Conservation (phyloP, 768 basidiomycete species). For the Podaxis rugospora region DNA sequence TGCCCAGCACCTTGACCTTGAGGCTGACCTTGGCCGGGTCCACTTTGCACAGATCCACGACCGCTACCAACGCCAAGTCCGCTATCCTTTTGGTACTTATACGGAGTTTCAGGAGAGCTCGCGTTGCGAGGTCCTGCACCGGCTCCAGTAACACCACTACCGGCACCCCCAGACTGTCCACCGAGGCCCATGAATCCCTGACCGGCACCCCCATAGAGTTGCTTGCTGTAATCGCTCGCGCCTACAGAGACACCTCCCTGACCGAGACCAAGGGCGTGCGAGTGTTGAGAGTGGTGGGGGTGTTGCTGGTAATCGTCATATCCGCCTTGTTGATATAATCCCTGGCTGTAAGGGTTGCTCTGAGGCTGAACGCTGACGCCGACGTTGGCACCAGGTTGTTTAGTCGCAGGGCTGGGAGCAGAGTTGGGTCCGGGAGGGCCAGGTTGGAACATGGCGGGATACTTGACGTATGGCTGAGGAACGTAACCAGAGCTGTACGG, state of each 20-base stretch:
- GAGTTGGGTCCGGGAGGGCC: constrained; percentile 66
- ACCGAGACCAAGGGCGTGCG: constrained; percentile 38
- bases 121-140: constrained; percentile 46
- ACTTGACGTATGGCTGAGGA: constrained; percentile 73
- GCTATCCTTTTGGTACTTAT: constrained; percentile 72
- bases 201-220: constrained; percentile 41
- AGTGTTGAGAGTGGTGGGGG: constrained; percentile 49
- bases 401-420: constrained; percentile 60
- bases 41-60: constrained; percentile 37
- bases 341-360: constrained; percentile 57
- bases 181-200: constrained; percentile 68
- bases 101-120: constrained; percentile 66
- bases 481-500: constrained; percentile 61
- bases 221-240: constrained; percentile 39
- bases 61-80: constrained; percentile 43
- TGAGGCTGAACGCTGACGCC: constrained; percentile 43
- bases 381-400: constrained; percentile 56
- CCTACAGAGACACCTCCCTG: constrained; percentile 35
- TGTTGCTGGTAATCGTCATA: constrained; percentile 44
- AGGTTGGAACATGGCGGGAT: constrained; percentile 71
- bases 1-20: constrained; percentile 45
- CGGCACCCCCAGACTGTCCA: constrained; percentile 33
- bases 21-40: constrained; percentile 51
- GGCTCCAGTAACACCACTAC: constrained; percentile 32
- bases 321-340: constrained; percentile 55